A percentile compares a stretch with the other conserved stretches of the same genome.
phyloP scores from a whole-genome alignment of 495 filamentous ascomycete genomes.

The Xylaria longipes region DNA sequence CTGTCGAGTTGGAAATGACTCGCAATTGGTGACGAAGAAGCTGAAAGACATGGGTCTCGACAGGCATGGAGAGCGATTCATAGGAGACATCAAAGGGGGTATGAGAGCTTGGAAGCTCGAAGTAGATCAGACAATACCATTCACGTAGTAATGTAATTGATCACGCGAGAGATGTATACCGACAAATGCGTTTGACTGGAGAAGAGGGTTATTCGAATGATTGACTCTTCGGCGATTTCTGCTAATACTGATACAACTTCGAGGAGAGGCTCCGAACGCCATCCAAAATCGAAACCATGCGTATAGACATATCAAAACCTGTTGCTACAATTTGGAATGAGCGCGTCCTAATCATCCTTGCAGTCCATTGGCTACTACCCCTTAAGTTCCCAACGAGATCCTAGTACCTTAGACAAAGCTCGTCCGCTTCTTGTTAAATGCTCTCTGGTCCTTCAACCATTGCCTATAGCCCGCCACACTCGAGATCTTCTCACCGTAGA shows the following conservation, averaged over 20 bases:
- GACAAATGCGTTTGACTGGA: background rate
- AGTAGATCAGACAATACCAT: constrained; percentile 75
- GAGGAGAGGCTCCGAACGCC: constrained; percentile 45
- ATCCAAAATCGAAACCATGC: constrained; percentile 17
- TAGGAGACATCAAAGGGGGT: constrained; percentile 83
- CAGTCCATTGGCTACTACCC: constrained; percentile 14
- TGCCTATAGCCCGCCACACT: constrained; percentile 88
- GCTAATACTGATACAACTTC: constrained; percentile 39
- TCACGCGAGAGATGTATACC: background rate
- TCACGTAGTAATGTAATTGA: constrained; percentile 42
- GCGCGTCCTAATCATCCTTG: background rate
- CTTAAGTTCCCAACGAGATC: background rate
- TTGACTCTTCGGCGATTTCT: constrained; percentile 34
- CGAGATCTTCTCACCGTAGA: constrained; percentile 93
- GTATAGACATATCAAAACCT: constrained; percentile 17
- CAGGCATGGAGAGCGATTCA: constrained; percentile 59
- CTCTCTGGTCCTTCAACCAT: constrained; percentile 96
- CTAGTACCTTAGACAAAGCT: constrained; percentile 53
- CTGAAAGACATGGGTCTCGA: constrained; percentile 72
- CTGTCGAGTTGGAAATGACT: constrained; percentile 89
- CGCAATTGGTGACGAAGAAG: constrained; percentile 75
- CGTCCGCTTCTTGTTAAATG: constrained; percentile 91
- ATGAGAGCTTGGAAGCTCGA: constrained; percentile 83
- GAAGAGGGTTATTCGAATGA: constrained; percentile 36
- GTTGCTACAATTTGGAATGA: constrained; percentile 20